These are phyloP conservation scores for Furcasterigmium sp. DNA, from an alignment of 2,329 filamentous ascomycete genomes.

Conservation along the genomic window DNA sequence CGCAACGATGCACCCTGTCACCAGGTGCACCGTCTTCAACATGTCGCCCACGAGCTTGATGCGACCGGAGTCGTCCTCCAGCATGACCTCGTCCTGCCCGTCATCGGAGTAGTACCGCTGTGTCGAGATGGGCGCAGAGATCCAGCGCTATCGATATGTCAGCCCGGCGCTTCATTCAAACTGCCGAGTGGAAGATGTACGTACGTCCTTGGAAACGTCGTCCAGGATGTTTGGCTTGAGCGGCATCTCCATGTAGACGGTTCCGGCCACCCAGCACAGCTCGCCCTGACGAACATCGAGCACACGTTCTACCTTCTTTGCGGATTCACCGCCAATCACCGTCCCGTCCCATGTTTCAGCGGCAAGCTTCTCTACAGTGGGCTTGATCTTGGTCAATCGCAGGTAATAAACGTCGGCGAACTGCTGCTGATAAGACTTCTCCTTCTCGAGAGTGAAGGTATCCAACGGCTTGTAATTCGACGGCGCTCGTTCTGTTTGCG, in stretches of 20 bases:
- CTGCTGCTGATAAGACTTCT: constrained; percentile 83
- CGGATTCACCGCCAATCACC: constrained; percentile 70
- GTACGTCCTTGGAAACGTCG: constrained; percentile 86
- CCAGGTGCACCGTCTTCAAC: constrained; percentile 65
- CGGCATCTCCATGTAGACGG: constrained; percentile 95
- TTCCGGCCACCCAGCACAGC: constrained; percentile 91
- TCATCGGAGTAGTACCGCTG: constrained; percentile 69
- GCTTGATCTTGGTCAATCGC: constrained; percentile 81
- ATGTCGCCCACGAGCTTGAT: constrained; percentile 70
- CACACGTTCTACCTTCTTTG: constrained; percentile 76
- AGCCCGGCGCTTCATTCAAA: no score
- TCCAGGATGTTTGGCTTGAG: constrained; percentile 94
- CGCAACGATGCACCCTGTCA: constrained; percentile 92
- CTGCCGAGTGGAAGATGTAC: no score
- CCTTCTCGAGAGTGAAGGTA: constrained; percentile 67
- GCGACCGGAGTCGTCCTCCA: constrained; percentile 94
- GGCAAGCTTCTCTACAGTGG: constrained; percentile 71
- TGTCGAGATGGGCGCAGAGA: constrained; percentile 71
- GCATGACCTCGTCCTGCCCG: constrained; percentile 64
- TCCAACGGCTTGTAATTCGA: constrained; percentile 68
- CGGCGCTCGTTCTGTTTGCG: constrained; percentile 38
- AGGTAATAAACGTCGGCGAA: constrained; percentile 98
- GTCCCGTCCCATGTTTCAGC: constrained; percentile 71
- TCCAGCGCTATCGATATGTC: constrained; percentile 64
- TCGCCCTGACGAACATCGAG: constrained; percentile 94